A percentile compares a stretch with the other conserved stretches of the same genome.
phyloP scores from a whole-genome alignment of 169 alveolate genomes.

The Babesia ovata region DNA sequence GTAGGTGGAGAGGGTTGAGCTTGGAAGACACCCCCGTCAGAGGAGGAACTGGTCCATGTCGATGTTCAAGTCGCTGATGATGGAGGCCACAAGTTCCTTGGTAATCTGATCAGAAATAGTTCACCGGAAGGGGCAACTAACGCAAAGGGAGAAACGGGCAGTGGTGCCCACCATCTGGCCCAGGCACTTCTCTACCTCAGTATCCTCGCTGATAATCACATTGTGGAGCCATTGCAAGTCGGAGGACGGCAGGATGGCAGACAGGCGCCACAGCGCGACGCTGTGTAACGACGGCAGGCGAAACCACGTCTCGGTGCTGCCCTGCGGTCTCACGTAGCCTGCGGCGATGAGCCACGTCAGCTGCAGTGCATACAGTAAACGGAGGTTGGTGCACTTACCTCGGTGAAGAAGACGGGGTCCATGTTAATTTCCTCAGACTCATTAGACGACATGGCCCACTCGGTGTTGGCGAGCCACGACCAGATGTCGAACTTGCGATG shows the following conservation, averaged over 20 bases:
- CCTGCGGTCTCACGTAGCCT: constrained; percentile 50
- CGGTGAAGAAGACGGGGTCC: constrained; percentile 32
- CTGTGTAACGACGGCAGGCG: constrained; percentile 25
- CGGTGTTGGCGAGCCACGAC: constrained; percentile 50
- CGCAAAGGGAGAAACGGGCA: constrained; percentile 41
- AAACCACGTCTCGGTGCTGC: constrained; percentile 1
- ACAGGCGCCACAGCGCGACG: constrained; percentile 27
- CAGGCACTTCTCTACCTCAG: neutral
- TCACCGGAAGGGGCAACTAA: constrained; percentile 3
- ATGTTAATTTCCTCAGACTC: constrained; percentile 2
- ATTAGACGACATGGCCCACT: constrained; percentile 31
- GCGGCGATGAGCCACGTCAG: constrained; percentile 39
- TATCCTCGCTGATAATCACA: too few relatives aligned
- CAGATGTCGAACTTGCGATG: constrained; percentile 30
- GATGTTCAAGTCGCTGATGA: constrained; percentile 18
- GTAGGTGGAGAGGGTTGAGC: neutral
- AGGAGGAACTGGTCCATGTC: constrained; percentile 23
- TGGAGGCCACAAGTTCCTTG: constrained; percentile 31
- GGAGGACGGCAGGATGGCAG: constrained; percentile 7
- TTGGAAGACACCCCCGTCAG: neutral
- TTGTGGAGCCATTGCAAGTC: constrained; percentile 35
- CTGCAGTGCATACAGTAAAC: constrained; percentile 2
- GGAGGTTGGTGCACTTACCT: constrained; percentile 14
- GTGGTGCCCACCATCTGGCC: constrained; percentile 17
- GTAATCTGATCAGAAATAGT: constrained; percentile 14